Base-by-base conservation (phyloP, 345 rosid species). In the Eucalyptus rudis region DNA sequence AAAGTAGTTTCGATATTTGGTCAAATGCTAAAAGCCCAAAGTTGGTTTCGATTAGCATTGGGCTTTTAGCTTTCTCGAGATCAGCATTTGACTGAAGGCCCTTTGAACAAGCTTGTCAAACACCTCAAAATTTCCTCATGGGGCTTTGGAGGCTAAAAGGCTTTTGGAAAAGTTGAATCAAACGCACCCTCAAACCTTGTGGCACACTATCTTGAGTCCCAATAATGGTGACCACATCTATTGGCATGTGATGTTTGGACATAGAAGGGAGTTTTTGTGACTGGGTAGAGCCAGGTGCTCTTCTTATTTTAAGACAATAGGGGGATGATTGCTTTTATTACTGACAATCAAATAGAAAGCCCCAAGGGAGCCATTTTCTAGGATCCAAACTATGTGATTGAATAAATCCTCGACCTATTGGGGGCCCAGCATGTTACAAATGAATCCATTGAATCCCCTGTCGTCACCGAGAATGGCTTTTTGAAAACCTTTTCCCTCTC, bases 181-280 rank as follows among this genome's bases (percentile, higher is more conserved):
- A 51, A 17, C 0, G 2, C 56, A 51, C 56, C 56, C 56, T 51
- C 56, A 51, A 51, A 51, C 56, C 87, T 17, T 40, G 24, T 6
- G 87, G 44, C 59, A 87, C 33, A 43, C 44, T 87, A 58, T 58
- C 76, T 20, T 25, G 79, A 87, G 76, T 87, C 58, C 79, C 47
- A 58, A 88, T 88, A 86, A 88, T 81, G 20, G 87, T 56, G 89
- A 88, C 81, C 89, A 88, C 89, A 16, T 88, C 58, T 54, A 47
- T 22, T 84, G 49, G 89, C 87, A 88, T 84, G 87, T 88, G 54
- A 83, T 59, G 90, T 64, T 89, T 86, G 84, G 62, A 89, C 86
- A 89, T 89, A 89, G 90, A 89, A 86, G 66, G 45, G 86, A 86
- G 58, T 89, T 49, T 88, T 89, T 64, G 87, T 89, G 87, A 88